Evolutionary conservation across 768 basidiomycete genomes (phyloP).

Genomic region (Hortiboletus flavorubellus): DNA sequence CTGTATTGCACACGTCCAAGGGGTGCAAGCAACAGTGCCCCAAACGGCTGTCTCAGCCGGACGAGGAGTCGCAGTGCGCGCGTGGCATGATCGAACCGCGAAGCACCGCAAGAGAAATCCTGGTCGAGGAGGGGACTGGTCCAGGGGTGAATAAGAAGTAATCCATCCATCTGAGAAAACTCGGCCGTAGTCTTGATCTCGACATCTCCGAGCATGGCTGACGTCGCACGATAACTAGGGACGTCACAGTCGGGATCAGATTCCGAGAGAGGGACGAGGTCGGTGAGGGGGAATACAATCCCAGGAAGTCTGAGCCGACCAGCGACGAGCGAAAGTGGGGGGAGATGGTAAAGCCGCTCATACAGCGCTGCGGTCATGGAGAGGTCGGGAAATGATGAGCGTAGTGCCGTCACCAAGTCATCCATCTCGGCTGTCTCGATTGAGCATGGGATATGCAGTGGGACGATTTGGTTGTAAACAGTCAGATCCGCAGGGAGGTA

Average conservation of each 20-base stretch:
- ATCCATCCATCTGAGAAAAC: neutral
- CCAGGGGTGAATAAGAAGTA: neutral
- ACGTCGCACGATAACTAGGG: neutral
- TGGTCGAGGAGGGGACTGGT: neutral
- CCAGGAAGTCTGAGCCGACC: neutral
- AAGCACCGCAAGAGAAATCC: neutral
- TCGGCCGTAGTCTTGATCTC: neutral
- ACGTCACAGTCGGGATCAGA: no score
- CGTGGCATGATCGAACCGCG: neutral
- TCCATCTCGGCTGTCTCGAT: neutral
- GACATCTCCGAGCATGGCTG: neutral
- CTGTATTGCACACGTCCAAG: neutral
- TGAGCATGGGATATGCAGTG: neutral
- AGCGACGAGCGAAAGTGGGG: neutral
- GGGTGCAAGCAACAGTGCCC: neutral
- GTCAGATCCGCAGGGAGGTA: slow-evolving; percentile 6
- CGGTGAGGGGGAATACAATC: neutral
- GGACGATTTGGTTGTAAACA: neutral
- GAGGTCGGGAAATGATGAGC: neutral
- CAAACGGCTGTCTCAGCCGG: neutral
- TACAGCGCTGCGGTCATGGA: neutral
- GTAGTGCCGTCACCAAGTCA: neutral
- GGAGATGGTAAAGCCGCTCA: neutral
- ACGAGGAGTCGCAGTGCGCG: neutral
- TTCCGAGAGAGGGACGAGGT: neutral